These are phyloP conservation scores for Ensete ventricosum DNA, from an alignment of 176 grass and related monocot genomes.

Conservation along the genomic window DNA sequence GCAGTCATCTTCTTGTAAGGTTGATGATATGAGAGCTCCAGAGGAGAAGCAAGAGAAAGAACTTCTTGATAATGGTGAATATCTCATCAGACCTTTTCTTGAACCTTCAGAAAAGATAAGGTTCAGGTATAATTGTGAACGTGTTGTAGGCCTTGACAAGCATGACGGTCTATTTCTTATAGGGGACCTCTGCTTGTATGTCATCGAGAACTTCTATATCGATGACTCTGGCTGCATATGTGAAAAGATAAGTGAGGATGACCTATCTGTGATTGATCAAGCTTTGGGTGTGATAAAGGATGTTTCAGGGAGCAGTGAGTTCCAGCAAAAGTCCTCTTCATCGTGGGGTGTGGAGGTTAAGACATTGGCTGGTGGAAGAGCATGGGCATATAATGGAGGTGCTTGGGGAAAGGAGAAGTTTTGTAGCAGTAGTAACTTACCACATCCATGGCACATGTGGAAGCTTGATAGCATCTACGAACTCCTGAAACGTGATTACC, in stretches of 20 bases:
- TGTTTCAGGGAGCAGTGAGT: conserved; percentile 63
- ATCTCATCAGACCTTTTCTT: conserved; percentile 93
- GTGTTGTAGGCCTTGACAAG: conserved; percentile 91
- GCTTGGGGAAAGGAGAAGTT: conserved; percentile 97
- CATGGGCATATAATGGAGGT: conserved; percentile 96
- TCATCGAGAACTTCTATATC: conserved; percentile 98
- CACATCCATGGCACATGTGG: conserved; percentile 99
- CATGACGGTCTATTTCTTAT: conserved; percentile 98
- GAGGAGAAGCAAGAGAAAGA: conserved; percentile 89
- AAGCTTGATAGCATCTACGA: conserved; percentile 97
- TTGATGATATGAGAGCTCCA: conserved; percentile 52
- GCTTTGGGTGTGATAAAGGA: conserved; percentile 98
- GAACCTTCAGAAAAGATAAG: conserved; percentile 92
- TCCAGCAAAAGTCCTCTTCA: conserved; percentile 64
- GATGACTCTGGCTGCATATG: conserved; percentile 88
- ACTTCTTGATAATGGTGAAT: conserved; percentile 92
- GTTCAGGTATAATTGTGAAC: conserved; percentile 90
- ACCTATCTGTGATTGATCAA: conserved; percentile 94
- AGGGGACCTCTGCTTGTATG: conserved; percentile 86
- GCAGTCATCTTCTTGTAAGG: conserved; percentile 45
- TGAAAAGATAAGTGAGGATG: conserved; percentile 83
- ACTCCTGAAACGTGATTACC: conserved; percentile 95
- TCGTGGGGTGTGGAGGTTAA: conserved; percentile 41
- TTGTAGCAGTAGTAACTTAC: conserved; percentile 70
- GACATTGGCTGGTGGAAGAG: conserved; percentile 68